Conservation (phyloP, 2,329 filamentous ascomycete genomes). For the Macrophomina phaseolina region DNA sequence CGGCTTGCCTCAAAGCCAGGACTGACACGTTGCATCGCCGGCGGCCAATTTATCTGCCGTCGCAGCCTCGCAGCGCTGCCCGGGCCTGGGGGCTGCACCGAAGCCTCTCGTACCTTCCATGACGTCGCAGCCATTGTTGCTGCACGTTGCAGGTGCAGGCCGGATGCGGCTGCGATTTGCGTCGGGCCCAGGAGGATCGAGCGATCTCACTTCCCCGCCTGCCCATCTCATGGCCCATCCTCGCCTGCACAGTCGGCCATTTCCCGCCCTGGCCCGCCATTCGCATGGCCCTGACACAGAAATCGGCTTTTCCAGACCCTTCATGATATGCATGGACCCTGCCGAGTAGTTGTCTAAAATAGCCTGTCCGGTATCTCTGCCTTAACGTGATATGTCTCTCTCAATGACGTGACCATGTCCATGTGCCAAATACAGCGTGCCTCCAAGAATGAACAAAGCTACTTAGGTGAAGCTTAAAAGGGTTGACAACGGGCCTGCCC, state of each 20-base stretch:
- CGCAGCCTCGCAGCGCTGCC: background rate
- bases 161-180: background rate
- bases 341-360: background rate
- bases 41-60: background rate
- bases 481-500: background rate
- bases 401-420: background rate
- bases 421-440: background rate
- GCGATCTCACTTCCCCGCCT: background rate
- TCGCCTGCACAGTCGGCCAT: background rate
- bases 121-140: background rate
- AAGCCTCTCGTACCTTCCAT: slow-evolving; percentile 16
- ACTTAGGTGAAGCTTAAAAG: background rate
- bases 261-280: background rate
- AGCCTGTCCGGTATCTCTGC: background rate
- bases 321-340: background rate
- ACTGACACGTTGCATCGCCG: slow-evolving; percentile 5
- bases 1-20: background rate
- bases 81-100: background rate
- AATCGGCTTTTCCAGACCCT: background rate
- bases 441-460: background rate
- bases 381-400: background rate
- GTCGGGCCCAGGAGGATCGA: background rate
- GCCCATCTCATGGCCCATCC: background rate
- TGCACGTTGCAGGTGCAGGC: too few relatives aligned
- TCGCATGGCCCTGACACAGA: background rate